Conservation (phyloP, 306 rosid genomes). For the Acacia confusa region DNA sequence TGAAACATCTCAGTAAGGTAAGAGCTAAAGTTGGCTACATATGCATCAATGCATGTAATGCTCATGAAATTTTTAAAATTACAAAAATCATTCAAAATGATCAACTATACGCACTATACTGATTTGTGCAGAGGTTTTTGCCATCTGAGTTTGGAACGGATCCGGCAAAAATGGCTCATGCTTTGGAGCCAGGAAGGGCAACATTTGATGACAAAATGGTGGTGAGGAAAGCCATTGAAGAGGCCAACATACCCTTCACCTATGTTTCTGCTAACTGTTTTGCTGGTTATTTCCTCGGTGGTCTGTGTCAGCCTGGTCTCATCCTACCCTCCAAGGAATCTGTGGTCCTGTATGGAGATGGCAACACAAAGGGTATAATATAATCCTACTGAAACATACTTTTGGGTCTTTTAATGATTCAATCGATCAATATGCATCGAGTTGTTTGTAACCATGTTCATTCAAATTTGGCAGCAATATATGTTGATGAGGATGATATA, state of each 20-base stretch:
- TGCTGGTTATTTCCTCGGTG: constrained; percentile 79
- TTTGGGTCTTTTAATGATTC: not conserved
- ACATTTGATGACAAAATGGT: constrained; percentile 82
- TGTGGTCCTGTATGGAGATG: constrained; percentile 65
- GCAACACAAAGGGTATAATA: constrained; percentile 57
- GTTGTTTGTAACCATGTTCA: not conserved
- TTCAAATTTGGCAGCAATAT: constrained; percentile 42
- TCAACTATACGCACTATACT: too few species aligned
- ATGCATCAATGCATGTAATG: not conserved
- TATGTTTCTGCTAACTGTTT: constrained; percentile 68
- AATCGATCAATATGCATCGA: not conserved
- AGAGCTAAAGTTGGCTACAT: not conserved
- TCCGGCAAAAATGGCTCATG: constrained; percentile 65
- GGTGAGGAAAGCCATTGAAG: constrained; percentile 70
- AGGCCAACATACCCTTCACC: constrained; percentile 70
- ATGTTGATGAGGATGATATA: constrained; percentile 79
- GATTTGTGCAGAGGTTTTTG: constrained; percentile 55
- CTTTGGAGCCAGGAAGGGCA: constrained; percentile 72
- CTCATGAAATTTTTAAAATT: not conserved
- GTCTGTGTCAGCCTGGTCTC: constrained; percentile 61
- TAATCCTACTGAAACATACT: not conserved
- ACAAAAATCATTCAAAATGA: not conserved
- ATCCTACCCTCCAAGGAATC: constrained; percentile 54
- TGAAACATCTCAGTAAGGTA: not conserved
- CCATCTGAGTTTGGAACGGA: constrained; percentile 82